Conservation (phyloP, 352 stramenopile genomes). For the Pseudoperonospora humuli region DNA sequence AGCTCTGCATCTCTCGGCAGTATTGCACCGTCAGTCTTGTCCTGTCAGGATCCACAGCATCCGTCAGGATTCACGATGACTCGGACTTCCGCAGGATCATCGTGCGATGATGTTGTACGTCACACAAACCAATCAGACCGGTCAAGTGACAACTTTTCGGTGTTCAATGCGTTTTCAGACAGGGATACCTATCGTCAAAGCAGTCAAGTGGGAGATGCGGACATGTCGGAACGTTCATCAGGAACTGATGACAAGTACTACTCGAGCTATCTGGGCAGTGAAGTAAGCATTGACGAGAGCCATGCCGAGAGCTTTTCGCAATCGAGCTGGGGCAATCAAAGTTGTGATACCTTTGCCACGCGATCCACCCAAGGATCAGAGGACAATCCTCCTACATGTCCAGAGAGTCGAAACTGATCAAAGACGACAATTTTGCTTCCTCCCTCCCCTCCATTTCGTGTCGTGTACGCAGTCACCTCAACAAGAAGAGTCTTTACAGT, state of each 20-base stretch:
- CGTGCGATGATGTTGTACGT: conserved; percentile 12
- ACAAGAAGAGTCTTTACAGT: neutral
- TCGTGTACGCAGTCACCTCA: too few relatives aligned
- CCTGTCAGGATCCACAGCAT: neutral
- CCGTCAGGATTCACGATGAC: neutral
- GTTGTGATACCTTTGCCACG: conserved; percentile 13
- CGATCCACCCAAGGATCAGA: conserved; percentile 17
- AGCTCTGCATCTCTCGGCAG: conserved; percentile 19
- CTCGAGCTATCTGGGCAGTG: conserved; percentile 14
- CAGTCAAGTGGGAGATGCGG: conserved; percentile 22
- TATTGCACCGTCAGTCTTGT: conserved; percentile 8
- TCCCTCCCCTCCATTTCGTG: neutral
- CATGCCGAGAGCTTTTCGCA: conserved; percentile 12
- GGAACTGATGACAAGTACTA: conserved; percentile 10
- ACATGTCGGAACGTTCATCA: conserved; percentile 12
- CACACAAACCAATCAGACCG: conserved; percentile 24
- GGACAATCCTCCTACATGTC: conserved; percentile 4
- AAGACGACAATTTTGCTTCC: conserved; percentile 32
- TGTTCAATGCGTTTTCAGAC: conserved; percentile 23
- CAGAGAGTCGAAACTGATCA: conserved; percentile 32
- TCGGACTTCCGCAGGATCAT: too few relatives aligned
- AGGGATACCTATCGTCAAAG: conserved; percentile 14
- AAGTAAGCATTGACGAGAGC: conserved; percentile 20
- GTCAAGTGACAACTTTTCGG: conserved; percentile 31
- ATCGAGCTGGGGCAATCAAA: conserved; percentile 8